phyloP scores from a whole-genome alignment of 2,329 filamentous ascomycete genomes.

The Fusarium sp. region DNA sequence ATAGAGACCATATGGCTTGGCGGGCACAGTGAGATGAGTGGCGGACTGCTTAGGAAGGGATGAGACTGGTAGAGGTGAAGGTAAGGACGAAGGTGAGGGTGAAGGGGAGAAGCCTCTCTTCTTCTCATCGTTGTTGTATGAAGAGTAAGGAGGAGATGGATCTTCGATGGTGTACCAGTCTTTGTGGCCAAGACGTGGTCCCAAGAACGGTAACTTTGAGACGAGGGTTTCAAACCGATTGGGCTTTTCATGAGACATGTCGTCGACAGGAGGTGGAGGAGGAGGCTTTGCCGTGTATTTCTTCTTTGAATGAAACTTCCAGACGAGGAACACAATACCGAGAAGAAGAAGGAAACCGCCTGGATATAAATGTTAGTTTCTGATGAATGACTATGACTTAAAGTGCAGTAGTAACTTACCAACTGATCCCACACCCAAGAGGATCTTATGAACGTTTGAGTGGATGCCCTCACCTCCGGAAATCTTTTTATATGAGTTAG shows the following conservation, averaged over 20 bases:
- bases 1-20: slow-evolving; percentile 37
- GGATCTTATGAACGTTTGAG: slow-evolving; percentile 43
- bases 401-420: slow-evolving; percentile 26
- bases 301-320: slow-evolving; percentile 37
- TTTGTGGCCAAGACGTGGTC: slow-evolving; percentile 49
- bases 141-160: slow-evolving; percentile 32
- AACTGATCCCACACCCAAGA: slow-evolving; percentile 41
- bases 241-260: slow-evolving; percentile 39
- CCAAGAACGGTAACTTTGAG: slow-evolving; percentile 53
- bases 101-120: slow-evolving; percentile 6
- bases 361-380: slow-evolving; percentile 16
- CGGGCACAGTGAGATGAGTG: slow-evolving; percentile 42
- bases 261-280: slow-evolving; percentile 27
- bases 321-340: slow-evolving; percentile 41
- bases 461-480: slow-evolving; percentile 26
- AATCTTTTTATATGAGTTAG: slow-evolving; percentile 31
- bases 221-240: slow-evolving; percentile 44
- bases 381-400: neutral
- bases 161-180: slow-evolving; percentile 52
- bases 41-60: slow-evolving; percentile 39
- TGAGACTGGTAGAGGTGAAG: slow-evolving; percentile 12
- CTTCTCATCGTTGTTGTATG: slow-evolving; percentile 40
- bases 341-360: slow-evolving; percentile 40
- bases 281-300: slow-evolving; percentile 14
- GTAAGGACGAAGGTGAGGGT: slow-evolving; percentile 24